Percentiles rank a stretch among this genome's conserved stretches.
Conservation (phyloP, 164 flowering plant species). For the Brasenia schreberi region DNA sequence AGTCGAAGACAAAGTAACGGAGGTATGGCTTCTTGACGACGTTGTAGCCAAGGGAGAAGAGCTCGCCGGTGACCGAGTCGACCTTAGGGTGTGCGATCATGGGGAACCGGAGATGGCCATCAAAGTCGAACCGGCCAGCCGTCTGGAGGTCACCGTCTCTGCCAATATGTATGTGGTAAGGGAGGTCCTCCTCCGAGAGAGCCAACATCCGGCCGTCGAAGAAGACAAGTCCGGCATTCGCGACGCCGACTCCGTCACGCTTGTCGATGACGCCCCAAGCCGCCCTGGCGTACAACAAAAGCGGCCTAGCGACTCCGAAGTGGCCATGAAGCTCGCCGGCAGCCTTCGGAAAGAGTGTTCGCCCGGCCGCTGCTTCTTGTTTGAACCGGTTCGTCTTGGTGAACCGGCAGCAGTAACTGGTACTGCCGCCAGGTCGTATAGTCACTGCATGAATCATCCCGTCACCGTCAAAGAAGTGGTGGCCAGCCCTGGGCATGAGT, state of each 20-base stretch:
- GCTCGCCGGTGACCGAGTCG: constrained; percentile 44
- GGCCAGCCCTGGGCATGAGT: constrained; percentile 20
- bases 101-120: constrained; percentile 22
- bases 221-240: constrained; percentile 38
- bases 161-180: constrained; percentile 30
- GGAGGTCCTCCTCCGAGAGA: constrained; percentile 47
- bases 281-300: constrained; percentile 27
- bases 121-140: constrained; percentile 31
- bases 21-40: constrained; percentile 34
- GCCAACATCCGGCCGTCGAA: constrained; percentile 36
- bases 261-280: constrained; percentile 19
- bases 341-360: constrained; percentile 25
- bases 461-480: constrained; percentile 45
- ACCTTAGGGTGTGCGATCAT: constrained; percentile 56
- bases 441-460: constrained; percentile 43
- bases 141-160: constrained; percentile 35
- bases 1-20: constrained; percentile 30
- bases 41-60: constrained; percentile 36
- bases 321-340: constrained; percentile 44
- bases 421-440: constrained; percentile 3
- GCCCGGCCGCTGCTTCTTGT: constrained; percentile 20
- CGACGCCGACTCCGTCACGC: constrained; percentile 29
- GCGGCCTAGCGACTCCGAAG: constrained; percentile 25
- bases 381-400: constrained; percentile 29
- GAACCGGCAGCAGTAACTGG: constrained; percentile 29